phyloP scores from a whole-genome alignment of 2,329 filamentous ascomycete genomes.

The Chalaropsis ovoidea region DNA sequence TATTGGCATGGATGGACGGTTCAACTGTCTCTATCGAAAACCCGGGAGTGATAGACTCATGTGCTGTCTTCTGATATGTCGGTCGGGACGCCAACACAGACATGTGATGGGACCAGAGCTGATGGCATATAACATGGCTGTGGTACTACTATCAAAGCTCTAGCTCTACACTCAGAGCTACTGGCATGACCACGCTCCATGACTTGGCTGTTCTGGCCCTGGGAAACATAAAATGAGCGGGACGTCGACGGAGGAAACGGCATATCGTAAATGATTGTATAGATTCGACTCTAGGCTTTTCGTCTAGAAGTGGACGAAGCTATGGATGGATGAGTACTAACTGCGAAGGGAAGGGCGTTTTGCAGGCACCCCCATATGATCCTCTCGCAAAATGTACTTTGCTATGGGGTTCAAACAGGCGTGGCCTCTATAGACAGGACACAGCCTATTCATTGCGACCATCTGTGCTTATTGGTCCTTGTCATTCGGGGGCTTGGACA shows the following conservation, averaged over 20 bases:
- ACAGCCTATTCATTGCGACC: not conserved
- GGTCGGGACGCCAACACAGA: not conserved
- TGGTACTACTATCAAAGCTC: not conserved
- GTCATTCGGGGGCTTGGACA: not conserved
- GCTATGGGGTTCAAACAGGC: not conserved
- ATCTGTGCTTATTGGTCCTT: constrained; percentile 1
- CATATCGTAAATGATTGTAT: constrained; percentile 12
- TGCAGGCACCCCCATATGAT: too few species aligned
- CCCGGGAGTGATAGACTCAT: not conserved
- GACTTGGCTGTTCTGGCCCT: not conserved
- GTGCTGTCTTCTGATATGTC: not conserved
- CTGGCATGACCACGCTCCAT: not conserved
- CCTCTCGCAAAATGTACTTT: not conserved
- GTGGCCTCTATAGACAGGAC: not conserved
- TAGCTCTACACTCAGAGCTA: not conserved
- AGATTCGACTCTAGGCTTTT: not conserved
- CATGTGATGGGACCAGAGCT: not conserved
- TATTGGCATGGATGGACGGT: not conserved
- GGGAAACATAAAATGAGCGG: not conserved
- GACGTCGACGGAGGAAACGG: not conserved
- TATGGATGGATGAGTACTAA: not conserved
- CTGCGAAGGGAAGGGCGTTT: too few species aligned
- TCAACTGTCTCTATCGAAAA: not conserved
- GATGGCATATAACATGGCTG: not conserved
- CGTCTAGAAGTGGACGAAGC: not conserved